phyloP scores from a whole-genome alignment of 768 basidiomycete species.

The Pleurotus sapidus region DNA sequence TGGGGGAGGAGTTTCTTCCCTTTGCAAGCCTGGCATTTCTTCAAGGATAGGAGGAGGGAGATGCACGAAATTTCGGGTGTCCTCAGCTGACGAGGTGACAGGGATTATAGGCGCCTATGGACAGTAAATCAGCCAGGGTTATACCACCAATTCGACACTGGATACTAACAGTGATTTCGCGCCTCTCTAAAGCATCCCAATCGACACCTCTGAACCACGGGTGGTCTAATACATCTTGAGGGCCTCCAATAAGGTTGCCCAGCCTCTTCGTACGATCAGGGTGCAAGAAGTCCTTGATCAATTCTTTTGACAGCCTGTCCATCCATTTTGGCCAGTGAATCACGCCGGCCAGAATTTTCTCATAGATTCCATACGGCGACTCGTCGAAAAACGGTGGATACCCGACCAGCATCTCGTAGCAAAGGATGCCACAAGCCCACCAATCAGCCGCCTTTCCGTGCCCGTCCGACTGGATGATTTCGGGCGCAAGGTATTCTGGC shows the following conservation, averaged over 20 bases:
- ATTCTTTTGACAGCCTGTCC: conserved; percentile 85
- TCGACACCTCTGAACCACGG: conserved; percentile 96
- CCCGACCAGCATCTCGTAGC: conserved; percentile 98
- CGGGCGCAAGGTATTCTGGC: conserved; percentile 95
- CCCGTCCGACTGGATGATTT: conserved; percentile 96
- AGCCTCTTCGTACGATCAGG: conserved; percentile 90
- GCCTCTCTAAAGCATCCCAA: conserved; percentile 83
- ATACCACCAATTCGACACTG: too few relatives aligned
- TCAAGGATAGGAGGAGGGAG: conserved; percentile 73
- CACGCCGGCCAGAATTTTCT: conserved; percentile 88
- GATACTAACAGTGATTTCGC: conserved; percentile 74
- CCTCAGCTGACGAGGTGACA: conserved; percentile 73
- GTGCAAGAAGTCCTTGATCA: conserved; percentile 86
- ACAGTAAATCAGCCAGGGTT: too few relatives aligned
- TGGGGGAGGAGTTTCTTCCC: conserved; percentile 56
- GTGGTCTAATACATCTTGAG: conserved; percentile 88
- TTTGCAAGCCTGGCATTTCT: conserved; percentile 76
- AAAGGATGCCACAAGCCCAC: conserved; percentile 98
- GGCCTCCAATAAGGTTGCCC: conserved; percentile 90
- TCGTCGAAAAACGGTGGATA: conserved; percentile 99
- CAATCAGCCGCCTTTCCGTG: conserved; percentile 98
- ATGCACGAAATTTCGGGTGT: conserved; percentile 84
- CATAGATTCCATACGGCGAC: conserved; percentile 97
- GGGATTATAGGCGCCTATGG: conserved; percentile 84
- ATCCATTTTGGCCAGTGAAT: conserved; percentile 91